Conservation (phyloP, 768 basidiomycete genomes). For the Lanmaoa rubissima region DNA sequence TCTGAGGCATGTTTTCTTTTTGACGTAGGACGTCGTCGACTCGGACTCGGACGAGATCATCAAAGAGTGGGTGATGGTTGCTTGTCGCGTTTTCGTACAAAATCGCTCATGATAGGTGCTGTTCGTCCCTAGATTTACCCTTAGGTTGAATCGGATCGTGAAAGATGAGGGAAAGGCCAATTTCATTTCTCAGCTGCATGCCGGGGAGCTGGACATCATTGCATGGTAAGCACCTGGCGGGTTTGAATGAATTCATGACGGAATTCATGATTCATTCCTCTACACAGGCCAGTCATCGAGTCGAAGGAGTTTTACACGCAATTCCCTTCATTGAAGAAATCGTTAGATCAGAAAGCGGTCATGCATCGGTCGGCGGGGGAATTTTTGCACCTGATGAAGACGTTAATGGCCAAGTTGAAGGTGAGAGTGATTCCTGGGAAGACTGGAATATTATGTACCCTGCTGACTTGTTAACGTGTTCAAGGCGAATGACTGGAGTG, state of each 20-base stretch:
- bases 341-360: slow-evolving; percentile 45
- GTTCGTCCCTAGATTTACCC: slow-evolving; percentile 41
- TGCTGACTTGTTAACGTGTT: not conserved
- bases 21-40: slow-evolving; percentile 56
- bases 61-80: slow-evolving; percentile 43
- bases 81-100: not conserved
- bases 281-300: slow-evolving; percentile 52
- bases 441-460: not conserved
- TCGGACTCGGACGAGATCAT: slow-evolving; percentile 58
- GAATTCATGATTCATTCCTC: not conserved
- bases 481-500: slow-evolving; percentile 64
- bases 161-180: slow-evolving; percentile 58
- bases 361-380: slow-evolving; percentile 52
- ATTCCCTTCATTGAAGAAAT: slow-evolving; percentile 46
- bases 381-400: slow-evolving; percentile 58
- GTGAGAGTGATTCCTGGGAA: slow-evolving; percentile 26
- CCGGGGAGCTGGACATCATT: slow-evolving; percentile 52
- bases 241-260: too few species aligned
- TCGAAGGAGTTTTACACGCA: slow-evolving; percentile 57
- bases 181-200: slow-evolving; percentile 60
- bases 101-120: not conserved
- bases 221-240: slow-evolving; percentile 42
- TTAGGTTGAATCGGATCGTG: slow-evolving; percentile 60
- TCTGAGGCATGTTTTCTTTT: not conserved
- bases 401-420: slow-evolving; percentile 69